Conservation (phyloP, 495 filamentous ascomycete species). For the Penicillium taxi region DNA sequence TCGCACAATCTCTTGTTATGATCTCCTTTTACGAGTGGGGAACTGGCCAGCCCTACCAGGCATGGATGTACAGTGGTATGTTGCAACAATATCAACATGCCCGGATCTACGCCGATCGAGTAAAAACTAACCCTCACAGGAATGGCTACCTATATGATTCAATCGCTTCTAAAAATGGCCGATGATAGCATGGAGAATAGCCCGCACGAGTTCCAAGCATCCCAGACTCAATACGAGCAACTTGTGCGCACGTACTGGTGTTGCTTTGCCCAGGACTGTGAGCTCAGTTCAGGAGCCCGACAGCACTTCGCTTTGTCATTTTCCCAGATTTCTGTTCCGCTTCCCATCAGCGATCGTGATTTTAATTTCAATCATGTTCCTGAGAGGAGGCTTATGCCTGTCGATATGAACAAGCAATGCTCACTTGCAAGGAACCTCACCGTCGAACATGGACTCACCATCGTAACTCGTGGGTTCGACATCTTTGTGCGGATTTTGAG, state of each 20-base stretch:
- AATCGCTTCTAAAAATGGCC: slow-evolving; percentile 36
- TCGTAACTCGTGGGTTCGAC: slow-evolving; percentile 38
- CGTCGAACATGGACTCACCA: slow-evolving; percentile 33
- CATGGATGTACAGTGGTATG: slow-evolving; percentile 43
- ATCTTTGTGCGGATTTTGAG: slow-evolving; percentile 39
- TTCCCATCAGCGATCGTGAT: slow-evolving; percentile 36
- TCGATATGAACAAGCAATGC: slow-evolving; percentile 24
- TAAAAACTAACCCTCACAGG: slow-evolving; percentile 16
- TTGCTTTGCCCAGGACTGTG: slow-evolving; percentile 40
- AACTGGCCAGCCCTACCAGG: slow-evolving; percentile 35
- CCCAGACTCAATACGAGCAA: slow-evolving; percentile 37
- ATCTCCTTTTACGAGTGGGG: slow-evolving; percentile 41
- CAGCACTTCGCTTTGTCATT: slow-evolving; percentile 40
- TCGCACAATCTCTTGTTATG: slow-evolving; percentile 39
- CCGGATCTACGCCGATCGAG: background rate
- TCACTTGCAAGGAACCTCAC: slow-evolving; percentile 16
- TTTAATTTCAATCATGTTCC: slow-evolving; percentile 30
- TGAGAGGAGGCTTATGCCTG: slow-evolving; percentile 28
- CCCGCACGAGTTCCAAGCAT: slow-evolving; percentile 33
- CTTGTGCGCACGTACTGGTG: slow-evolving; percentile 41
- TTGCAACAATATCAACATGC: background rate
- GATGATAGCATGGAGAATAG: slow-evolving; percentile 39
- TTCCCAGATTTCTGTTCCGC: slow-evolving; percentile 35
- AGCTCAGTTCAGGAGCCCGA: slow-evolving; percentile 36
- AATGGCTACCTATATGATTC: slow-evolving; percentile 43